These are phyloP conservation scores for Saccharomyces eubayanus DNA, from an alignment of 805 yeast genomes.

Conservation along the genomic window DNA sequence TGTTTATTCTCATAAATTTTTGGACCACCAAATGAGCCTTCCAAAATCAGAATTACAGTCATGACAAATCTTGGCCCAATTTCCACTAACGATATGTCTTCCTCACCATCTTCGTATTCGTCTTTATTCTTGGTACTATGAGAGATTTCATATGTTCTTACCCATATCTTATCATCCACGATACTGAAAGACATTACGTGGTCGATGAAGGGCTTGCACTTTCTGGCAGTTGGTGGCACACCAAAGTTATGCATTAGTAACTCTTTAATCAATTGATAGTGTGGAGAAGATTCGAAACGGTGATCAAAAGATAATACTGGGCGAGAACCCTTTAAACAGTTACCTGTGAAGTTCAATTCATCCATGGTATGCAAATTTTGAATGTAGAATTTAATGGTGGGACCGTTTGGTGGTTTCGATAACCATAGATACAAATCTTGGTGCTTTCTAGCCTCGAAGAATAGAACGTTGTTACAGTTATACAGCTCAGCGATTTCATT, in stretches of 20 bases:
- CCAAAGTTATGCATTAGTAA: slow-evolving; percentile 78
- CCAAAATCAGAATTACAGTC: slow-evolving; percentile 82
- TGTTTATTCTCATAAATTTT: slow-evolving; percentile 95
- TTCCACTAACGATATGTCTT: slow-evolving; percentile 75
- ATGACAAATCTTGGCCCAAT: slow-evolving; percentile 95
- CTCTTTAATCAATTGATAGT: slow-evolving; percentile 72
- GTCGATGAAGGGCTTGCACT: slow-evolving; percentile 88
- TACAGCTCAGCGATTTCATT: slow-evolving; percentile 95
- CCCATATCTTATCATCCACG: slow-evolving; percentile 91
- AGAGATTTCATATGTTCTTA: slow-evolving; percentile 85
- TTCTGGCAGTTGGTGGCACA: slow-evolving; percentile 90
- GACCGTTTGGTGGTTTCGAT: slow-evolving; percentile 96
- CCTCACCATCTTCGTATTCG: slow-evolving; percentile 42
- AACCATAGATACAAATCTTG: slow-evolving; percentile 91
- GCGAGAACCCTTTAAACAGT: slow-evolving; percentile 90
- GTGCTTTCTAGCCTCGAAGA: slow-evolving; percentile 94
- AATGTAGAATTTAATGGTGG: slow-evolving; percentile 85
- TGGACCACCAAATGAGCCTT: slow-evolving; percentile 97
- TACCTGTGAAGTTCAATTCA: slow-evolving; percentile 93
- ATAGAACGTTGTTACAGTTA: slow-evolving; percentile 91
- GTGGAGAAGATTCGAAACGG: slow-evolving; percentile 62
- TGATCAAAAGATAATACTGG: slow-evolving; percentile 86
- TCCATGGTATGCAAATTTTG: slow-evolving; percentile 95
- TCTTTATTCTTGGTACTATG: slow-evolving; percentile 47
- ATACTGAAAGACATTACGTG: slow-evolving; percentile 90